Evolutionary conservation across 2,329 filamentous ascomycete species (phyloP), one percentile per base, ranked within the genome.

Genomic region (Fusarium duplospermum): DNA sequence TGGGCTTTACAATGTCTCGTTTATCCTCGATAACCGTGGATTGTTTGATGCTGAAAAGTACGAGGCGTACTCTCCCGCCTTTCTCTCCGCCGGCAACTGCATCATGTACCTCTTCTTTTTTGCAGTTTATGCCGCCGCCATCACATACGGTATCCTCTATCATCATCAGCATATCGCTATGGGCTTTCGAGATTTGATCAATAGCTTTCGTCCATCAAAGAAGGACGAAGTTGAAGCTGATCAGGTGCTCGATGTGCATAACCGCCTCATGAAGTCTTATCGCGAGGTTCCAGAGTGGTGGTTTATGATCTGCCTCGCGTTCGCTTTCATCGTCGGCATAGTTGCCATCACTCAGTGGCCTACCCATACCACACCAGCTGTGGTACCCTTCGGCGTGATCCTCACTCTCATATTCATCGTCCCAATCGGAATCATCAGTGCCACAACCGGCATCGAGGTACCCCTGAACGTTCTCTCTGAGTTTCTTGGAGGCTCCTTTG

Each of bases 201-300:
- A 75, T 18, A 83, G 77, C 57, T 66, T 78, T 27, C 71, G 74
- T 9, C 62, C 64, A 1, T 79, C 80, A 8, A 80, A 79, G 73
- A 77, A 76, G 60, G 62, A 68, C 10, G 62, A 76, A 0, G 62
- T 66, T 7, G 72, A 77, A 7, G 66, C 77, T 10, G 73, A 61
- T 5, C 73, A 78, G 22, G 68, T 77, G 6, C 31, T 74, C 2
- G 84, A 86, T 69, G 79, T 86, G 3, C 87, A 88, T 76, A 84
- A 84, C 65, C 82, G 84, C 3, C 81, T 88, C 22, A 88, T 89
- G 86, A 77, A 79, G 13, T 74, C 74, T 1, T 88, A 89, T 70
- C 81, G 80, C 4, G 86, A 87, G 73, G 84, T 85, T 1, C 85
- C 86, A 0, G 84, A 87, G 56, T 87, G 84, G 85, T 87, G 85